Percentiles rank a stretch among this genome's conserved stretches.
Evolutionary conservation across 106 monocot genomes (phyloP).

Genomic region (Dioscorea alata): DNA sequence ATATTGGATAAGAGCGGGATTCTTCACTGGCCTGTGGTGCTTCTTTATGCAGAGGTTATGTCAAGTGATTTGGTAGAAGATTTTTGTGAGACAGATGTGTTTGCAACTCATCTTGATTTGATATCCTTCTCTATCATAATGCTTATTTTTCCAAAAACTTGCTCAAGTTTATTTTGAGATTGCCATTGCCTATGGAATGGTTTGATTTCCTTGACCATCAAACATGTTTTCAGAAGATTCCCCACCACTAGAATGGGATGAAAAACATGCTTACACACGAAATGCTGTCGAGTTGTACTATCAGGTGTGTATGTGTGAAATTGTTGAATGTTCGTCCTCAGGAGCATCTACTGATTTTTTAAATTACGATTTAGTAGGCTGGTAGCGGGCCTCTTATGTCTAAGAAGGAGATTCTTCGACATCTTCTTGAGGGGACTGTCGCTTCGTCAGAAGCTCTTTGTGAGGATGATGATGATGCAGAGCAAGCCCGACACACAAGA

Average conservation of each 20-base stretch:
- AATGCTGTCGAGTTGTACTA: constrained; percentile 82
- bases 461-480: constrained; percentile 45
- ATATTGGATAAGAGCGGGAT: constrained; percentile 47
- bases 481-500: neutral
- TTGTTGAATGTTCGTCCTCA: too few species aligned
- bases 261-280: constrained; percentile 47
- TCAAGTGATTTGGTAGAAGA: constrained; percentile 97
- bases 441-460: constrained; percentile 32
- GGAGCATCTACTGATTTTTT: neutral
- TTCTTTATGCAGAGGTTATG: constrained; percentile 97
- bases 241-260: constrained; percentile 70
- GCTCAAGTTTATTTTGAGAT: neutral
- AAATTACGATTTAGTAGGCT: constrained; percentile 37
- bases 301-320: constrained; percentile 39
- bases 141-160: neutral
- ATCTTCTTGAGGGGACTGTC: constrained; percentile 59
- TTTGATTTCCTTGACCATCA: constrained; percentile 45
- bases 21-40: constrained; percentile 95
- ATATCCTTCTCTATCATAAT: constrained; percentile 64
- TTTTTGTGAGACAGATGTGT: constrained; percentile 73
- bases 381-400: constrained; percentile 36
- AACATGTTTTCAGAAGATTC: constrained; percentile 89
- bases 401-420: constrained; percentile 46
- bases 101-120: constrained; percentile 71
- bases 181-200: neutral